Evolutionary conservation across 129 eudicot species (phyloP).

Genomic region (Tagetes erecta): DNA sequence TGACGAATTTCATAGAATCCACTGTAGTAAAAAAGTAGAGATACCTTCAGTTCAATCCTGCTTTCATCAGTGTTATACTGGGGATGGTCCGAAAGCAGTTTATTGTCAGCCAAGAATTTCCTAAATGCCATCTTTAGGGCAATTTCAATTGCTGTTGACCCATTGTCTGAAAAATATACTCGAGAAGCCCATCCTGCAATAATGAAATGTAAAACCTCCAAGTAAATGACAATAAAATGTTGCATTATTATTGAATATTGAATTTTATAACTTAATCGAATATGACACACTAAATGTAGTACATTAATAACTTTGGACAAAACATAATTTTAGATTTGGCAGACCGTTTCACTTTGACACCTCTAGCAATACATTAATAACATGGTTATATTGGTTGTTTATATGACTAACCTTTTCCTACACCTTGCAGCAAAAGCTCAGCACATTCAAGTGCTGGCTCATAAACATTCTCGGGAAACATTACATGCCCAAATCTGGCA

Average conservation of each 20-base stretch:
- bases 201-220: not conserved
- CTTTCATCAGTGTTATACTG: conserved; percentile 36
- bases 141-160: conserved; percentile 93
- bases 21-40: not conserved
- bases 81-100: conserved; percentile 34
- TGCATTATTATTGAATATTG: not conserved
- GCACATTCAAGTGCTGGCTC: conserved; percentile 95
- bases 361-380: not conserved
- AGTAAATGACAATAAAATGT: not conserved
- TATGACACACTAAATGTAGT: conserved; percentile 4
- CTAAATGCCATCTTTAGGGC: conserved; percentile 98
- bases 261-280: not conserved
- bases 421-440: conserved; percentile 88
- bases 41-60: conserved; percentile 69
- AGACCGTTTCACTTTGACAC: not conserved
- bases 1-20: not conserved
- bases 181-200: conserved; percentile 92
- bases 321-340: not conserved
- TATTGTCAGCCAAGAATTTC: conserved; percentile 71
- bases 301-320: not conserved
- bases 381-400: not conserved
- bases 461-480: conserved; percentile 98
- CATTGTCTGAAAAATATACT: conserved; percentile 85
- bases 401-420: conserved; percentile 74
- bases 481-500: conserved; percentile 97